Evolutionary conservation across 176 grass and related monocot species (phyloP).

Genomic region (Avena atlantica): DNA sequence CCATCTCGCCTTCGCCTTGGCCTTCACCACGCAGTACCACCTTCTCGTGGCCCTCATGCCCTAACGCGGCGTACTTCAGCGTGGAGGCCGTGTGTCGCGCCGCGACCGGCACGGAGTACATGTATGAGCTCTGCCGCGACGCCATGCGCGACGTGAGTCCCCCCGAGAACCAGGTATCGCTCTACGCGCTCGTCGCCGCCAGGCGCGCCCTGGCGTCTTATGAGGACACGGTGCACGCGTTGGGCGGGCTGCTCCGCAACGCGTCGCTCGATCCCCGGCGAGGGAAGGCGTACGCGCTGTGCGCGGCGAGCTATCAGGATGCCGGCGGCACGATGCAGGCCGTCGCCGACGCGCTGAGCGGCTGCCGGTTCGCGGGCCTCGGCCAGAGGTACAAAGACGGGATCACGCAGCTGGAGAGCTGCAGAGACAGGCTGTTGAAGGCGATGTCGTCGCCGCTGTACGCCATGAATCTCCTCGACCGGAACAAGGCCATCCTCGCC

Average conservation of each 20-base stretch:
- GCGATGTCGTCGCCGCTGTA: constrained; percentile 32
- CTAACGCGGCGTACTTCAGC: background rate
- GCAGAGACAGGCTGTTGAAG: background rate
- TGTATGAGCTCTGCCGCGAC: constrained; percentile 28
- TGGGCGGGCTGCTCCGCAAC: background rate
- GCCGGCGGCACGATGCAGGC: background rate
- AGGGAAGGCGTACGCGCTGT: background rate
- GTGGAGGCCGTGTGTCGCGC: background rate
- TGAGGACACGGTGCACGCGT: background rate
- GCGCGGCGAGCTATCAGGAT: background rate
- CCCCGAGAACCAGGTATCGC: background rate
- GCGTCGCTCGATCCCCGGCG: background rate
- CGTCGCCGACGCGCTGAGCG: background rate
- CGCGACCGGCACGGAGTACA: background rate
- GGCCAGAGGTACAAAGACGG: background rate
- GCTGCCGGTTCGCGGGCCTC: background rate
- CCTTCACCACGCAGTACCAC: background rate
- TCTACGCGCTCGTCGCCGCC: constrained; percentile 28
- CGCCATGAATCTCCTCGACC: constrained; percentile 41
- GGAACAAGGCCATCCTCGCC: constrained; percentile 45
- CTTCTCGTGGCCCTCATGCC: background rate
- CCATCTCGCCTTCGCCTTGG: background rate
- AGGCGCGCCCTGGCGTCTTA: background rate
- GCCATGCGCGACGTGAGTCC: background rate
- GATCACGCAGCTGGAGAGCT: background rate